Conservation (phyloP, 192 early-diverging fungal genomes). For the Coemansia erecta region DNA sequence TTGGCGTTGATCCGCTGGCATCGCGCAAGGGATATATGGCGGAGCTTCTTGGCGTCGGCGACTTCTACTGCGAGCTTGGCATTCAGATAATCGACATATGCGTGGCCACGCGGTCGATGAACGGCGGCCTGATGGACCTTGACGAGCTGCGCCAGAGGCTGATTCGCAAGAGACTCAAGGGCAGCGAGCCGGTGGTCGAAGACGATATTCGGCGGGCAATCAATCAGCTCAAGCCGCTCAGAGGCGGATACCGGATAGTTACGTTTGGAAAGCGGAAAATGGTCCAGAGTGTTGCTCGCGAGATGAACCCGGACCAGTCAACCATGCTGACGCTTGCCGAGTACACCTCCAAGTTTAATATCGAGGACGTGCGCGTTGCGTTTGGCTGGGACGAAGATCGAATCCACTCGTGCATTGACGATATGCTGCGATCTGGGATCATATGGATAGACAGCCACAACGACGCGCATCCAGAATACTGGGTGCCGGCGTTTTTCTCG, state of each 20-base stretch:
- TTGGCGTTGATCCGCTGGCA: conserved; percentile 94
- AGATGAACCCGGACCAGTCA: conserved; percentile 81
- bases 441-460: conserved; percentile 42
- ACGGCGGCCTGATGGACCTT: conserved; percentile 90
- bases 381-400: conserved; percentile 40
- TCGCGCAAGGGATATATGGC: conserved; percentile 97
- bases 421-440: conserved; percentile 43
- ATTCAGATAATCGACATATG: conserved; percentile 94
- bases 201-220: conserved; percentile 89
- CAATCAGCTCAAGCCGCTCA: conserved; percentile 81
- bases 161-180: conserved; percentile 60
- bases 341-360: conserved; percentile 38
- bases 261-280: conserved; percentile 75
- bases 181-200: conserved; percentile 45
- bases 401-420: conserved; percentile 36
- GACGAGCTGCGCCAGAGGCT: conserved; percentile 73
- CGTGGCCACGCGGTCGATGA: conserved; percentile 74
- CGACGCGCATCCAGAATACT: conserved; percentile 25
- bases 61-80: conserved; percentile 96
- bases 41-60: conserved; percentile 89
- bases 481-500: conserved; percentile 44
- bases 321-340: conserved; percentile 71
- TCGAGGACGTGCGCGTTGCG: conserved; percentile 22
- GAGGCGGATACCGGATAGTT: conserved; percentile 84
- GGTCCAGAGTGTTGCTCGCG: conserved; percentile 86